Base-by-base conservation (phyloP, 163 green algal species). In the Trebouxiophyceae sp. region DNA sequence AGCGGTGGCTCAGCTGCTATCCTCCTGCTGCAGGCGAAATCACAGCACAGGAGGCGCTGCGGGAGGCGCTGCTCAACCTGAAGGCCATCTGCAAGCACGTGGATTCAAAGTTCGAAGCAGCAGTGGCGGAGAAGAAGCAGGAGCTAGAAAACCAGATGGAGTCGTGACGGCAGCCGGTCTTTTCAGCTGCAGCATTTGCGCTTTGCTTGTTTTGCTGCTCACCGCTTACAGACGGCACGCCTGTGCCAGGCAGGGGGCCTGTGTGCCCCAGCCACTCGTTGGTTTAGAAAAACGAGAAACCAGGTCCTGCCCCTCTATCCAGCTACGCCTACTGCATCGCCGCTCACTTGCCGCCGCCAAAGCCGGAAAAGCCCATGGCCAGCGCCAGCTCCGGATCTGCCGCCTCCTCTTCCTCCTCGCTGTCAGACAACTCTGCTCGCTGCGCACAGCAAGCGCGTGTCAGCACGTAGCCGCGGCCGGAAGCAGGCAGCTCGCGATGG, bases 341-440 rank as follows among this genome's bases (percentile, higher is more conserved):
- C n/a, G n/a, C n/a, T n/a, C n/a, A n/a, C n/a, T n/a, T n/a, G n/a
- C n/a, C n/a, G 55, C 58, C 67, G 16, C 93, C 91, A 84, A 98
- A 98, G 3, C 93, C 91, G 2, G 79, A 80, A 77, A 98, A 98
- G 2, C 93, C 93, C 89, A 98, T 95, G 22, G 95, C 69, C 22
- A 84, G 78, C 46, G 86, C 86, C 83, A 97, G 89, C 1, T 97
- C 91, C 5, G 79, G 69, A 63, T 97, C 89, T 12, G 70, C 62
- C n/a, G 65, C 69, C 24, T 81, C 86, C 27, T 77, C 79, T 6
- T 83, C 83, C 26, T 92, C 81, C 12, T 82, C 74, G 19, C 12
- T n/a, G 19, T 12, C 12, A 50, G 39, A 50, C 39, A 16, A 50
- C 12, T 12, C 39, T n/a, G 39, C 39, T 50, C 19, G 12, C 39